Conservation (phyloP, 495 filamentous ascomycete genomes). For the Penicillium cataractarum region DNA sequence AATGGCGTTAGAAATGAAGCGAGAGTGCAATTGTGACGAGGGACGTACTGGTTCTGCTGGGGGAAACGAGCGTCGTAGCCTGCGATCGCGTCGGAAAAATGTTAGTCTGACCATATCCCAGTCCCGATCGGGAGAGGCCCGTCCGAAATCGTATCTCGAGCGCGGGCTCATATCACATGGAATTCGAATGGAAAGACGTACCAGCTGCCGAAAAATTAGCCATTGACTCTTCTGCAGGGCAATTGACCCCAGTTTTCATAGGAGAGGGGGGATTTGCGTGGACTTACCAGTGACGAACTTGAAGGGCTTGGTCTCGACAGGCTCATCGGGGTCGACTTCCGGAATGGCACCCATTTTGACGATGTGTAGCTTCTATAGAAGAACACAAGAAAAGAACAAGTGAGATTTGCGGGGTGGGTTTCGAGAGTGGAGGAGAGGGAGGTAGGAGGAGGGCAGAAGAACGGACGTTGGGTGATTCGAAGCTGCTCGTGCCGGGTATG, state of each 20-base stretch:
- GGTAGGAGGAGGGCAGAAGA: slow-evolving; percentile 33
- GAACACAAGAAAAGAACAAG: slow-evolving; percentile 23
- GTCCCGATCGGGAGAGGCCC: slow-evolving; percentile 21
- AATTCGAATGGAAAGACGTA: slow-evolving; percentile 37
- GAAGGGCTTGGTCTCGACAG: slow-evolving; percentile 94
- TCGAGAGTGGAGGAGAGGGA: slow-evolving; percentile 24
- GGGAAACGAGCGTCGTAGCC: slow-evolving; percentile 99
- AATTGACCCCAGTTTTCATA: slow-evolving; percentile 27
- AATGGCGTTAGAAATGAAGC: slow-evolving; percentile 16
- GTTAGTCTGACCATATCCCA: slow-evolving; percentile 34
- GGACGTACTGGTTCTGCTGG: slow-evolving; percentile 85
- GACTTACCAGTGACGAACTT: slow-evolving; percentile 98
- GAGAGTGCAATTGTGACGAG: neutral
- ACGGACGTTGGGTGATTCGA: slow-evolving; percentile 40
- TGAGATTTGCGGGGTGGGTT: slow-evolving; percentile 15
- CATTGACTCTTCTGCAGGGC: slow-evolving; percentile 46
- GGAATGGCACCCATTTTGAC: slow-evolving; percentile 56
- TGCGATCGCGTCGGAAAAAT: slow-evolving; percentile 44
- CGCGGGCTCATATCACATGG: slow-evolving; percentile 16
- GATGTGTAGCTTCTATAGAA: slow-evolving; percentile 33
- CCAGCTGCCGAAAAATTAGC: slow-evolving; percentile 52
- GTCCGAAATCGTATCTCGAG: slow-evolving; percentile 13
- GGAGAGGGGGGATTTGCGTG: slow-evolving; percentile 26
- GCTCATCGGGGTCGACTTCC: slow-evolving; percentile 87
- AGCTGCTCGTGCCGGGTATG: slow-evolving; percentile 46